Evolutionary conservation across 2,329 filamentous ascomycete species (phyloP), one percentile per base, ranked within the genome.

Genomic region (Cladophialophora bantiana): DNA sequence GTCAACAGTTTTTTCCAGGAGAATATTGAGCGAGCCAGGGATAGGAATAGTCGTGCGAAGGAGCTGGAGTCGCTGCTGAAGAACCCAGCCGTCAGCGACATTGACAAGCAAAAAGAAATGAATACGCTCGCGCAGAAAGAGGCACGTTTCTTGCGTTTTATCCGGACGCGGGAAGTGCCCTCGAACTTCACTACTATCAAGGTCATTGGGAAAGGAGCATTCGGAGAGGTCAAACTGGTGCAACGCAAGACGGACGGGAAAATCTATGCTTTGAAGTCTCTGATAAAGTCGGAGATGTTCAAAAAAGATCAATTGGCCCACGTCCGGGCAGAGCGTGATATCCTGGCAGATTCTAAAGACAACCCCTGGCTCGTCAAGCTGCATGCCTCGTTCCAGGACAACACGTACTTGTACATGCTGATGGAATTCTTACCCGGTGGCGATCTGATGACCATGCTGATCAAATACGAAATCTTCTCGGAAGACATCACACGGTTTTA

Each of bases 261-360:
- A 81, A 94, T 99, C 71, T 99, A 98, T 75, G 95, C 95, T 68
- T 90, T 99, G 84, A 99, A 99, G 84, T 98, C 94, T 54, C 85
- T 99, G 73, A 93, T 99, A 80, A 99, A 99, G 85, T 93, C 93
- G 57, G 95, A 99, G 81, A 99, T 99, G 95, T 97, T 97, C 84
- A 97, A 97, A 83, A 97, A 97, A 81, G 95, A 99, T 77, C 95
- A 99, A 79, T 84, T 99, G 68, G 95, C 95, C 18, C 95, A 99
- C 81, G 95, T 99, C 68, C 93, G 96, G 71, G 94, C 95, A 61
- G 95, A 99, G 82, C 89, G 95, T 85, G 95, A 99, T 78, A 98
- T 99, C 73, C 84, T 99, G 70, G 95, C 95, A 69, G 96, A 99
- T 79, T 96, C 94, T 40, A 82, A 82, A n/a, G 95, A 99, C 85